Evolutionary conservation across 2,329 filamentous ascomycete genomes (phyloP).

Genomic region (Bipolaris sorokiniana): DNA sequence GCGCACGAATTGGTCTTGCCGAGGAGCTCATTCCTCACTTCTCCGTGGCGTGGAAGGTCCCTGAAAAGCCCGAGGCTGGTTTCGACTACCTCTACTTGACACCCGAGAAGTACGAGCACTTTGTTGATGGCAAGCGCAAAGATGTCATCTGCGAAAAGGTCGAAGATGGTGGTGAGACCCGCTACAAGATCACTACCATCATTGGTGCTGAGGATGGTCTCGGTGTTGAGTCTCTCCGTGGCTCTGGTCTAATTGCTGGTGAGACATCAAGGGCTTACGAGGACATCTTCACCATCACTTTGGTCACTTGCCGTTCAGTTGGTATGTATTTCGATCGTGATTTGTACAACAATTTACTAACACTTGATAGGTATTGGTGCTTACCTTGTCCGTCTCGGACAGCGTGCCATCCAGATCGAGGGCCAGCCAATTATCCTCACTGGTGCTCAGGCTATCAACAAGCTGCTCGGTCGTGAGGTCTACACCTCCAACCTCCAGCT

Average conservation of each 20-base stretch:
- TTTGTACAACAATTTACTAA: slow-evolving; percentile 41
- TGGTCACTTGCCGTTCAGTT: slow-evolving; percentile 97
- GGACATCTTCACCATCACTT: slow-evolving; percentile 97
- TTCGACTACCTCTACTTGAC: slow-evolving; percentile 98
- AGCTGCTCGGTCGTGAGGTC: slow-evolving; percentile 94
- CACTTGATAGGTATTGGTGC: slow-evolving; percentile 80
- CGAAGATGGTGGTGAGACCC: slow-evolving; percentile 83
- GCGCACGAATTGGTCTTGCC: slow-evolving; percentile 94
- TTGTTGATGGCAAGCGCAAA: slow-evolving; percentile 76
- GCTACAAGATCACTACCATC: slow-evolving; percentile 92
- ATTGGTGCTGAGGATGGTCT: slow-evolving; percentile 93
- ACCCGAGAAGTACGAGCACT: slow-evolving; percentile 81
- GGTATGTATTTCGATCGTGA: slow-evolving; percentile 58
- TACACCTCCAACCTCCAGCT: slow-evolving; percentile 99
- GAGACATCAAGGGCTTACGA: slow-evolving; percentile 97
- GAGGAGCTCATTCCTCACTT: slow-evolving; percentile 97
- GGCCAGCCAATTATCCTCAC: slow-evolving; percentile 98
- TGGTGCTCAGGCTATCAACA: slow-evolving; percentile 96
- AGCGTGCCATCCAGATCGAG: slow-evolving; percentile 98
- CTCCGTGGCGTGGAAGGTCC: slow-evolving; percentile 94
- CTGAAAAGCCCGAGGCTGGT: slow-evolving; percentile 77
- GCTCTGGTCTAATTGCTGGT: slow-evolving; percentile 97
- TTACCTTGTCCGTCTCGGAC: slow-evolving; percentile 96
- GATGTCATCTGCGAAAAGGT: slow-evolving; percentile 89
- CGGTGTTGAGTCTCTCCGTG: slow-evolving; percentile 95